A percentile compares a stretch with the other conserved stretches of the same genome.
phyloP scores from a whole-genome alignment of 1,284 basidiomycete genomes.

The Neonothopanus nambi region DNA sequence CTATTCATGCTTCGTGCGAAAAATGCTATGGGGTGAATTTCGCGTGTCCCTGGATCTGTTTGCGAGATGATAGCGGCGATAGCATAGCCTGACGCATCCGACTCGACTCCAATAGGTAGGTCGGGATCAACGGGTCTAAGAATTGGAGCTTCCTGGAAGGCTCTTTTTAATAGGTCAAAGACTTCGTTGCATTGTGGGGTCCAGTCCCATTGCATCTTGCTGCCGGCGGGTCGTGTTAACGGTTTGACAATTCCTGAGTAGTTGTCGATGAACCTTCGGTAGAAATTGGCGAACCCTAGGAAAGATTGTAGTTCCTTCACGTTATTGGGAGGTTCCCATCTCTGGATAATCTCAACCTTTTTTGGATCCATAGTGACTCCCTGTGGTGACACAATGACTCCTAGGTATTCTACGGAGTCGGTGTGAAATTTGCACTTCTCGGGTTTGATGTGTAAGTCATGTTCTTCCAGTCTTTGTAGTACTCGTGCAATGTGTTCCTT shows the following conservation, averaged over 20 bases:
- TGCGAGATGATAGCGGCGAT: slow-evolving; percentile 31
- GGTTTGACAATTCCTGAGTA: slow-evolving; percentile 30
- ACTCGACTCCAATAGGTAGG: slow-evolving; percentile 26
- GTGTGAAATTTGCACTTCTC: slow-evolving; percentile 32
- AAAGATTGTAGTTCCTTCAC: slow-evolving; percentile 31
- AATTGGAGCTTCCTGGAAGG: slow-evolving; percentile 22
- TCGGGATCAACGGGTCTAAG: slow-evolving; percentile 20
- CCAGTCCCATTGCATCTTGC: slow-evolving; percentile 20
- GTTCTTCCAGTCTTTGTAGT: slow-evolving; percentile 25
- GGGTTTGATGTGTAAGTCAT: slow-evolving; percentile 25
- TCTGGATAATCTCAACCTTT: slow-evolving; percentile 29
- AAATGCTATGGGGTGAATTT: slow-evolving; percentile 31
- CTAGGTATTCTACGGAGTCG: slow-evolving; percentile 32
- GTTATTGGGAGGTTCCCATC: slow-evolving; percentile 30
- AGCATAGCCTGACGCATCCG: slow-evolving; percentile 30
- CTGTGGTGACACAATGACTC: slow-evolving; percentile 28
- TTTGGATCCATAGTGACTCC: slow-evolving; percentile 29
- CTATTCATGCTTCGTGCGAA: slow-evolving; percentile 23
- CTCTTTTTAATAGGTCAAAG: slow-evolving; percentile 26
- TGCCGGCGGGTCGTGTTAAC: slow-evolving; percentile 21
- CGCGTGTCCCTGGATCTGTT: slow-evolving; percentile 20
- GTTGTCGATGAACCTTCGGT: slow-evolving; percentile 33
- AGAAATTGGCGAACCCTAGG: slow-evolving; percentile 38
- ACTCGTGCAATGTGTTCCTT: no score
- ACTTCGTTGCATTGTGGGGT: slow-evolving; percentile 15